phyloP scores from a whole-genome alignment of 441 rosid genomes.

The Theobroma grandiflorum region DNA sequence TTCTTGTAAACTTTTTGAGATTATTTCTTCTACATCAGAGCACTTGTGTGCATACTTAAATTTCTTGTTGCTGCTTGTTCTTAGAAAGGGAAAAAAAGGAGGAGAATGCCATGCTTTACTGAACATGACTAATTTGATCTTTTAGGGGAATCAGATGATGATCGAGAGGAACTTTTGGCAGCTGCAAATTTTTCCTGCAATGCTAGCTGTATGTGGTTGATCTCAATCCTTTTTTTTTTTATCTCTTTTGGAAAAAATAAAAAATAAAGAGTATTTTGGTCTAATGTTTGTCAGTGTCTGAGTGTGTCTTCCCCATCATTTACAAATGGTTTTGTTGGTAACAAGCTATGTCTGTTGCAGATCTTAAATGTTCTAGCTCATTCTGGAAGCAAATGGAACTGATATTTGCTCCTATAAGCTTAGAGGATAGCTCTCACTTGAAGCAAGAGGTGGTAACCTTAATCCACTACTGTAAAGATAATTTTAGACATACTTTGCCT shows the following conservation, averaged over 20 bases:
- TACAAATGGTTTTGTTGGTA: not conserved
- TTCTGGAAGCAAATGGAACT: slow-evolving; percentile 67
- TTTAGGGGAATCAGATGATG: slow-evolving; percentile 62
- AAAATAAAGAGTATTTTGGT: not conserved
- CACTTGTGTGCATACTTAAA: too few relatives aligned
- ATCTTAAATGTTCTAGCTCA: slow-evolving; percentile 51
- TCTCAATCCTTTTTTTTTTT: slow-evolving; percentile 16
- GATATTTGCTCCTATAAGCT: slow-evolving; percentile 45
- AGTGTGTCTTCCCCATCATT: not conserved
- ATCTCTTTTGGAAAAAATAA: not conserved
- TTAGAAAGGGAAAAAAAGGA: not conserved
- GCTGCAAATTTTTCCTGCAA: slow-evolving; percentile 61
- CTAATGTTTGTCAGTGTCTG: not conserved
- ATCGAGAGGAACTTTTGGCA: slow-evolving; percentile 62
- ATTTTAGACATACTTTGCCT: slow-evolving; percentile 1
- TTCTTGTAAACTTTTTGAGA: too few relatives aligned
- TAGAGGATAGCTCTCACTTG: slow-evolving; percentile 51
- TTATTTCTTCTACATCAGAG: too few relatives aligned
- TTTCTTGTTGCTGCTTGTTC: not conserved
- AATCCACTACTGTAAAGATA: slow-evolving; percentile 22
- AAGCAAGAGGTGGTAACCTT: slow-evolving; percentile 52
- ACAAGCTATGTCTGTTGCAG: slow-evolving; percentile 39
- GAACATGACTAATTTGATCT: slow-evolving; percentile 26
- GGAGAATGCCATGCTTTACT: not conserved
- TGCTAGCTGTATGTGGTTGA: slow-evolving; percentile 53